Evolutionary conservation across 2,329 filamentous ascomycete species (phyloP).

Genomic region (Fusarium sp.): DNA sequence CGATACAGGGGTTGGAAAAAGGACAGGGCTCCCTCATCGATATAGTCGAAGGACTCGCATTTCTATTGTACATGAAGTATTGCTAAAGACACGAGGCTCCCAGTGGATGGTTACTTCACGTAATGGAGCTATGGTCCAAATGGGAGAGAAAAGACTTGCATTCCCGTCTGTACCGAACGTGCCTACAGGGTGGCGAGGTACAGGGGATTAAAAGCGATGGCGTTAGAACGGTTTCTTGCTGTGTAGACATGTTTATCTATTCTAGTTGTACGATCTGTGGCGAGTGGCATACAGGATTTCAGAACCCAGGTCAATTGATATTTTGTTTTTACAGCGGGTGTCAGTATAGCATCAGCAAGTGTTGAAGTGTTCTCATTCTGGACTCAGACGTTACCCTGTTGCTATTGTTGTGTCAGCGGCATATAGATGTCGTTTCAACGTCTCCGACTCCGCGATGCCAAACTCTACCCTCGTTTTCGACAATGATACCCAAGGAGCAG

Average conservation of each 20-base stretch:
- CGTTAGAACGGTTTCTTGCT: slow-evolving; percentile 41
- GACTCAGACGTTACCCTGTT: neutral
- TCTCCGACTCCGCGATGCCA: neutral
- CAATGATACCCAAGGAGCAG: neutral
- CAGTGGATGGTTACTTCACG: neutral
- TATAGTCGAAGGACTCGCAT: slow-evolving; percentile 44
- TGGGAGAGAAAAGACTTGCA: slow-evolving; percentile 1
- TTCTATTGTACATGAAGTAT: slow-evolving; percentile 2
- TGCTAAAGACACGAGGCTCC: neutral
- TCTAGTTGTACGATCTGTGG: slow-evolving; percentile 7
- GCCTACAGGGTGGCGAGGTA: slow-evolving; percentile 17
- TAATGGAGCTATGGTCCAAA: slow-evolving; percentile 2
- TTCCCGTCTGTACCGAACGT: slow-evolving; percentile 27
- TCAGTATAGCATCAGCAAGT: neutral
- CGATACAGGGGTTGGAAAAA: slow-evolving; percentile 81
- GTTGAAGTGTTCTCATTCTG: neutral
- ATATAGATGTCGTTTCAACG: neutral
- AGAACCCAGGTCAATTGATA: slow-evolving; percentile 22
- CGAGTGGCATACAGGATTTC: slow-evolving; percentile 8
- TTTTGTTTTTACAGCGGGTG: neutral
- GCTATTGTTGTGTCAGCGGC: neutral
- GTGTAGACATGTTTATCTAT: slow-evolving; percentile 25
- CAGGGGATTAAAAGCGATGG: slow-evolving; percentile 41
- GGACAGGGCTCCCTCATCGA: slow-evolving; percentile 69
- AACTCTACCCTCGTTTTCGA: neutral